phyloP scores from a whole-genome alignment of 2,329 filamentous ascomycete genomes.

The Claviceps sorghi region DNA sequence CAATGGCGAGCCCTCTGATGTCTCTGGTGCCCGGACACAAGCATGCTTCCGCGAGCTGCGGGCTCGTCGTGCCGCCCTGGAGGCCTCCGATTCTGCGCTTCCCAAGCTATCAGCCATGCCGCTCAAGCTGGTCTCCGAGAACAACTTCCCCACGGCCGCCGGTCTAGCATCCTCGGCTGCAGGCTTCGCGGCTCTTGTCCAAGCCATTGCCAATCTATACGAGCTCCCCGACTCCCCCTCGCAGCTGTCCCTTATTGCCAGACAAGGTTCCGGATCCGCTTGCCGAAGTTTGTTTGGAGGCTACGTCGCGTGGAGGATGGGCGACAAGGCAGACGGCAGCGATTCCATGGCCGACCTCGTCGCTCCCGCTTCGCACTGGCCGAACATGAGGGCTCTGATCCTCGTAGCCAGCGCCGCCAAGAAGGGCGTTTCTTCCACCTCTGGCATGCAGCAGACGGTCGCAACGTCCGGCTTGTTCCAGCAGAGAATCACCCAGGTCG shows the following conservation, averaged over 20 bases:
- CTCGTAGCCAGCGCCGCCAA: slow-evolving; percentile 86
- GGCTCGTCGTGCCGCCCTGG: slow-evolving; percentile 58
- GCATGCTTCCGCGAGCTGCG: slow-evolving; percentile 85
- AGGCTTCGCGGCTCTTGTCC: slow-evolving; percentile 56
- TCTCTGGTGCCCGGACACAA: slow-evolving; percentile 79
- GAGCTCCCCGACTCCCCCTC: slow-evolving; percentile 65
- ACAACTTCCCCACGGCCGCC: slow-evolving; percentile 97
- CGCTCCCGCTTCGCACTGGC: slow-evolving; percentile 82
- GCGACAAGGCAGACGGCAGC: slow-evolving; percentile 57
- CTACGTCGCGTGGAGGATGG: slow-evolving; percentile 89
- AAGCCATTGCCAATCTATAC: slow-evolving; percentile 86
- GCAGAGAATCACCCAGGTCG: slow-evolving; percentile 58
- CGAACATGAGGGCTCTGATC: slow-evolving; percentile 81
- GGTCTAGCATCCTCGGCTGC: slow-evolving; percentile 65
- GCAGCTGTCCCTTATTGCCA: slow-evolving; percentile 75
- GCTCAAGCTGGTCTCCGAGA: slow-evolving; percentile 81
- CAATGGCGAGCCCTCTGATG: slow-evolving; percentile 70
- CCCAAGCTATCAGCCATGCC: slow-evolving; percentile 66
- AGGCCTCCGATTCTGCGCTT: slow-evolving; percentile 55
- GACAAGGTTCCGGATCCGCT: slow-evolving; percentile 88
- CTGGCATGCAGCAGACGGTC: slow-evolving; percentile 95
- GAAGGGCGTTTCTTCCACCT: slow-evolving; percentile 85
- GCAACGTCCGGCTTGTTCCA: slow-evolving; percentile 79
- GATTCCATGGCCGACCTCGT: slow-evolving; percentile 85
- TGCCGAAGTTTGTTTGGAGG: slow-evolving; percentile 89